Evolutionary conservation across 768 basidiomycete species (phyloP), one percentile per base, ranked within the genome.

Genomic region (Lyophyllum shimeji): DNA sequence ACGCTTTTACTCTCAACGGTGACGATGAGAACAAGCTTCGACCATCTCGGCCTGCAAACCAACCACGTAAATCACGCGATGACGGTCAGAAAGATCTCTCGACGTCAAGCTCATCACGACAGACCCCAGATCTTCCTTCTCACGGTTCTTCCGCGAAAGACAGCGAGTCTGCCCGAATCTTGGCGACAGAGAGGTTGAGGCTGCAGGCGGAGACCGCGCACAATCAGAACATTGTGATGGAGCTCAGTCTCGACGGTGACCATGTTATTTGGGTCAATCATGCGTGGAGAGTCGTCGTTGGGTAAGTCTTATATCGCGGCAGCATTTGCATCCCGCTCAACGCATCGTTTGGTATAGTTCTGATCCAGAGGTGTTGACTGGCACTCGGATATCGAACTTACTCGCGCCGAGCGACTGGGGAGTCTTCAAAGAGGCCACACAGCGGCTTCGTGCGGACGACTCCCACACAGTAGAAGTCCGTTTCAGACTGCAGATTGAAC

Each of bases 261-360:
- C 89, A 94, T 62, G 87, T 98, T 63, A 84, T 94, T 63, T 99
- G 95, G 90, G 82, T 96, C 45, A 98, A 97, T 71, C 92, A 95
- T 65, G 94, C 95, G 0, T 98, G 97, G 93, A 78, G 85, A 64
- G 85, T 89, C 52, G 93, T 98, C 21, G 85, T 96, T 52, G 93
- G 90, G 93, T 93, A 72, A 60, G 91, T 63, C 40, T 60, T 46
- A 6, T 33, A 23, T 46, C 46, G 39, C 34, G 42, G 47, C 34
- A 52, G 47, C 46, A 25, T 52, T 46, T 37, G 46, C 11, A 46
- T 34, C 56, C 69, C 39, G 63, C 60, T 50, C 46, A 25, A 44
- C 34, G 63, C 61, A 23, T 57, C 60, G 53, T 40, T 13, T 31
- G n/a, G 15, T 62, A 15, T 44, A 98, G 97, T 11, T 82, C 90